Conservation (phyloP, 163 green algal species). For the Scenedesmus sp. region DNA sequence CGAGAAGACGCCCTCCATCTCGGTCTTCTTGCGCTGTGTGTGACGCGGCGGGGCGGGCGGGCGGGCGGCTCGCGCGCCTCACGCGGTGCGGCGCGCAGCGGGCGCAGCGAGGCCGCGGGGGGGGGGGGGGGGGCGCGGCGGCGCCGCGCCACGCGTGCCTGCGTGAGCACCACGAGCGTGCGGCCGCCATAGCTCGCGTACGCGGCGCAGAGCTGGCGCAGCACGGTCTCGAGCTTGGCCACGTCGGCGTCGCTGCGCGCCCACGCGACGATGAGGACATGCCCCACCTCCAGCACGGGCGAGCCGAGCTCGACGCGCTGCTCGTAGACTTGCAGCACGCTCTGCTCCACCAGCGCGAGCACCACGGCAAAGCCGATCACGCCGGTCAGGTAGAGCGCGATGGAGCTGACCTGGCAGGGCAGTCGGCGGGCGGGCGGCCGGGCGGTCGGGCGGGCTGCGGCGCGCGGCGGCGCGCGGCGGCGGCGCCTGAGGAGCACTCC, state of each 20-base stretch:
- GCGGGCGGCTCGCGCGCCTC: too few species aligned
- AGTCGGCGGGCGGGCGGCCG: too few species aligned
- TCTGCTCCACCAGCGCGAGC: constrained; percentile 43
- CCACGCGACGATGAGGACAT: constrained; percentile 10
- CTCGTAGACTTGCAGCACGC: constrained; percentile 28
- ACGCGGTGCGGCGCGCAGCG: neutral
- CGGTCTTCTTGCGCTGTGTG: constrained; percentile 29
- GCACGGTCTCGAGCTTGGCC: constrained; percentile 19
- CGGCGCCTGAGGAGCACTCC: neutral
- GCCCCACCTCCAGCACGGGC: constrained; percentile 12
- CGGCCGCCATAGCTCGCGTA: neutral
- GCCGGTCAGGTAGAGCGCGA: constrained; percentile 18
- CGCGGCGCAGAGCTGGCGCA: constrained; percentile 36
- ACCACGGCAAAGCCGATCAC: constrained; percentile 34
- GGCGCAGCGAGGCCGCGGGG: too few species aligned
- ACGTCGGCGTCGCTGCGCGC: constrained; percentile 6
- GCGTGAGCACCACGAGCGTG: constrained; percentile 33
- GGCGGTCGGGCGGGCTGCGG: too few species aligned
- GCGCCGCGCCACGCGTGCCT: neutral
- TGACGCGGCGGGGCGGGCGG: too few species aligned
- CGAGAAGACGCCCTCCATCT: constrained; percentile 22
- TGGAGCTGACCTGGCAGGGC: constrained; percentile 4
- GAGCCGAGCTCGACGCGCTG: constrained; percentile 17
- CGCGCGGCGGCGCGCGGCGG: too few species aligned
- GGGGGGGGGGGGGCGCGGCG: too few species aligned